These are phyloP conservation scores for Alternaria hordeiaustralica DNA, from an alignment of 2,329 filamentous ascomycete species.

Conservation along the genomic window DNA sequence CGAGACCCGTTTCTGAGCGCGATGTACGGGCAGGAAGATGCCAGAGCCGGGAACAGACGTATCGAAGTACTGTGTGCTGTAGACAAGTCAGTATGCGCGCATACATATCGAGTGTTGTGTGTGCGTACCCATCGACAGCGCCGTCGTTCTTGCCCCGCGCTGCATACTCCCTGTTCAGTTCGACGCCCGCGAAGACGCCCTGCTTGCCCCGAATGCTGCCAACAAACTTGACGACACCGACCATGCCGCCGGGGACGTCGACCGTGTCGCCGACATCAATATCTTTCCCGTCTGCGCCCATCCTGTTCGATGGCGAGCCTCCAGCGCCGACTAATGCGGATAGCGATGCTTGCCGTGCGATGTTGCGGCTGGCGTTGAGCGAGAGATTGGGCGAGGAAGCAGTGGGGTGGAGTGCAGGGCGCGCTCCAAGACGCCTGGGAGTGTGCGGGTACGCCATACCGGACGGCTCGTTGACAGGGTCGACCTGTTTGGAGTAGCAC, in stretches of 20 bases:
- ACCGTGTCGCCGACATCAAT: conserved; percentile 82
- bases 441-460: conserved; percentile 52
- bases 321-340: conserved; percentile 68
- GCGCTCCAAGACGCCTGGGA: conserved; percentile 47
- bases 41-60: conserved; percentile 81
- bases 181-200: conserved; percentile 90
- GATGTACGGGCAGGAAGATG: conserved; percentile 89
- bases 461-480: conserved; percentile 15
- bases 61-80: conserved; percentile 74
- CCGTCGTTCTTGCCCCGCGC: conserved; percentile 91
- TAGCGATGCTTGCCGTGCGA: conserved; percentile 74
- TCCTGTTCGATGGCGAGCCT: conserved; percentile 48
- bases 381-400: conserved; percentile 53
- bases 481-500: conserved; percentile 17
- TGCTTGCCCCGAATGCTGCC: conserved; percentile 87
- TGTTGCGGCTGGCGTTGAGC: conserved; percentile 51
- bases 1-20: conserved; percentile 73
- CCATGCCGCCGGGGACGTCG: conserved; percentile 92
- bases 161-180: conserved; percentile 82
- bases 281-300: conserved; percentile 57
- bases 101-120: neutral
- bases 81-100: conserved; percentile 14
- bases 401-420: conserved; percentile 51
- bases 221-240: conserved; percentile 86
- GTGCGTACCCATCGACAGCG: conserved; percentile 85